phyloP scores from a whole-genome alignment of 352 stramenopile genomes.

The Halophytophthora batemanensis region DNA sequence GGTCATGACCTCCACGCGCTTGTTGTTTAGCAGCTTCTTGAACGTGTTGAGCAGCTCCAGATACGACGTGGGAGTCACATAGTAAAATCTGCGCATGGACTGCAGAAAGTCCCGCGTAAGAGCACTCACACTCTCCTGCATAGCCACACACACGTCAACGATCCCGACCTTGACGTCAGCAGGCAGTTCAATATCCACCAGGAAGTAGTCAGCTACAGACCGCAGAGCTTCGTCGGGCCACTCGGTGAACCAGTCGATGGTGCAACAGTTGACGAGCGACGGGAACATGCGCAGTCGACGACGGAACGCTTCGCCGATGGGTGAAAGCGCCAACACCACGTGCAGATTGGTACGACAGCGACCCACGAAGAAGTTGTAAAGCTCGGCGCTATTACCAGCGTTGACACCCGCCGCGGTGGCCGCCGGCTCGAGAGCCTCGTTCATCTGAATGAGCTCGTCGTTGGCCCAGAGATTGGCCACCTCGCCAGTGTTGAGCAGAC shows the following conservation, averaged over 20 bases:
- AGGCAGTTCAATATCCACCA: slow-evolving; percentile 87
- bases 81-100: slow-evolving; percentile 91
- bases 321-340: slow-evolving; percentile 91
- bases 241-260: slow-evolving; percentile 96
- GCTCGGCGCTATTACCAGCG: slow-evolving; percentile 64
- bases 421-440: slow-evolving; percentile 65
- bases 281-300: slow-evolving; percentile 94
- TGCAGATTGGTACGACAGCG: slow-evolving; percentile 92
- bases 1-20: slow-evolving; percentile 89
- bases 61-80: slow-evolving; percentile 95
- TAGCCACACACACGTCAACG: slow-evolving; percentile 94
- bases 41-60: slow-evolving; percentile 96
- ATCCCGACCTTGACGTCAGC: slow-evolving; percentile 77
- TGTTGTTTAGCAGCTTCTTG: slow-evolving; percentile 90
- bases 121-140: slow-evolving; percentile 90
- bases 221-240: slow-evolving; percentile 93
- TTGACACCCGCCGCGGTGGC: slow-evolving; percentile 64
- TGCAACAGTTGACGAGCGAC: slow-evolving; percentile 96
- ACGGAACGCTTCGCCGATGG: slow-evolving; percentile 93
- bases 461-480: slow-evolving; percentile 91
- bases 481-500: slow-evolving; percentile 92
- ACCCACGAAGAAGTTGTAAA: slow-evolving; percentile 91
- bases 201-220: slow-evolving; percentile 91
- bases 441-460: slow-evolving; percentile 86
- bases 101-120: slow-evolving; percentile 84